Evolutionary conservation across 306 rosid species (phyloP).

Genomic region (Castanospermum australe): DNA sequence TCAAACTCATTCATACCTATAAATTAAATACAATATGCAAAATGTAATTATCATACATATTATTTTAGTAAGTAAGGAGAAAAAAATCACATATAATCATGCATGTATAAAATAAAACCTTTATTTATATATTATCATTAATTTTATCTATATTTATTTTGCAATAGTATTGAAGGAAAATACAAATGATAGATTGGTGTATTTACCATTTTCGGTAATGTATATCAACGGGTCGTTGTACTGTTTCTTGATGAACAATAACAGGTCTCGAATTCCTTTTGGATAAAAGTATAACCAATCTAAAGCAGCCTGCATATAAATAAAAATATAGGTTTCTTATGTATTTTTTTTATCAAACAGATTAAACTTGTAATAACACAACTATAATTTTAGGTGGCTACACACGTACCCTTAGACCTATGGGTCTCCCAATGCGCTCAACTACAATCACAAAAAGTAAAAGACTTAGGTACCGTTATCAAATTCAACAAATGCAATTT

Average conservation of each 20-base stretch:
- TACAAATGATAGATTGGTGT: not conserved
- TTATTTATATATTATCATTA: too few species aligned
- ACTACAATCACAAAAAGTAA: slow-evolving; percentile 3
- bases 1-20: not conserved
- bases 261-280: not conserved
- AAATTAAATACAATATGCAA: too few species aligned
- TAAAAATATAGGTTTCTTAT: not conserved
- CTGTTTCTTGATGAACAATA: not conserved
- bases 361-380: not conserved
- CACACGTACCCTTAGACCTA: slow-evolving; percentile 30
- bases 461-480: too few species aligned
- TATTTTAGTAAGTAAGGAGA: too few species aligned
- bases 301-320: not conserved
- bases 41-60: too few species aligned
- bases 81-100: too few species aligned
- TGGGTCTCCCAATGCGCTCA: slow-evolving; percentile 23
- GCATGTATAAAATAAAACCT: too few species aligned
- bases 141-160: too few species aligned
- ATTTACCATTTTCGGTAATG: slow-evolving; percentile 25
- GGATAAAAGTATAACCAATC: slow-evolving; percentile 8
- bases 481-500: too few species aligned
- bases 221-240: not conserved
- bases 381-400: not conserved
- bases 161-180: too few species aligned
- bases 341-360: not conserved